A percentile compares a stretch with the other conserved stretches of the same genome.
phyloP scores from a whole-genome alignment of 257 asterid genomes.

The Gentiana straminea region DNA sequence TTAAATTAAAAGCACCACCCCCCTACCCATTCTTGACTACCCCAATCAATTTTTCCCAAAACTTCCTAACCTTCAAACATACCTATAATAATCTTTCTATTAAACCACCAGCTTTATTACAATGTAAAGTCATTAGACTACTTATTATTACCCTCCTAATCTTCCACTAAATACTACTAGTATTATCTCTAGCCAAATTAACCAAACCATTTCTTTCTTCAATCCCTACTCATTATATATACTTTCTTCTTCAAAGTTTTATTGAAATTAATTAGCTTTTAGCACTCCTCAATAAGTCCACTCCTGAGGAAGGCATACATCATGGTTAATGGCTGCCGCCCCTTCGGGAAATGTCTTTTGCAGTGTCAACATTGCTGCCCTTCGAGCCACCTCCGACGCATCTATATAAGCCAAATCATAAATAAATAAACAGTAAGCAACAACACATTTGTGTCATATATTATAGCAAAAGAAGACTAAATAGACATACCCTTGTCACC shows the following conservation, averaged over 20 bases:
- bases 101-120: too few relatives aligned
- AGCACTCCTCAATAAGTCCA: slow-evolving; percentile 4
- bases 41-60: too few relatives aligned
- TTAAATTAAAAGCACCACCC: too few relatives aligned
- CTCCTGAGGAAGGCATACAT: slow-evolving; percentile 6
- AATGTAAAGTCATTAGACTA: too few relatives aligned
- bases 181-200: background rate
- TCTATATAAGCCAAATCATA: background rate
- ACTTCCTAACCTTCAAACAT: too few relatives aligned
- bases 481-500: slow-evolving; percentile 30
- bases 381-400: slow-evolving; percentile 17
- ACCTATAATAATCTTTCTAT: too few relatives aligned
- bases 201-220: background rate
- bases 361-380: too few relatives aligned
- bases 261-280: too few relatives aligned
- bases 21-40: too few relatives aligned
- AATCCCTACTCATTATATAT: too few relatives aligned
- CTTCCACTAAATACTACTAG: background rate
- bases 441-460: background rate
- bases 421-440: background rate
- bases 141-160: background rate
- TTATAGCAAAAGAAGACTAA: background rate
- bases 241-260: too few relatives aligned
- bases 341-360: slow-evolving; percentile 10
- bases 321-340: slow-evolving; percentile 16